Evolutionary conservation across 2,329 filamentous ascomycete species (phyloP).

Genomic region (Didymella segeticola): DNA sequence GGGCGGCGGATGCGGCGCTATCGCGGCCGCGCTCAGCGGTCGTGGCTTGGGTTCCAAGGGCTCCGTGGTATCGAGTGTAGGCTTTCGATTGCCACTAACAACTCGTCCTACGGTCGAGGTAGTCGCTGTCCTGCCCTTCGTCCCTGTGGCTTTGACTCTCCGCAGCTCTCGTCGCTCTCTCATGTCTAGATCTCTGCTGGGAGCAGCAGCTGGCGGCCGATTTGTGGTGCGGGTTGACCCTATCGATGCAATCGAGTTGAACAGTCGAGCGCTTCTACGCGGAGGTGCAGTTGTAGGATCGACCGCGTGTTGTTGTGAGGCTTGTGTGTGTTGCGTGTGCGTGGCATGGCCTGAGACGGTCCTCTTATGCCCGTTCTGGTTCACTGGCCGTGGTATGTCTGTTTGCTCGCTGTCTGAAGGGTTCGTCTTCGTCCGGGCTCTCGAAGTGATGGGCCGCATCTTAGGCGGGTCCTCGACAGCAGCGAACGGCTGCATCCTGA

Average conservation of each 20-base stretch:
- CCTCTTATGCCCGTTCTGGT: conserved; percentile 74
- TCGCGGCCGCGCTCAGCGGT: conserved; percentile 43
- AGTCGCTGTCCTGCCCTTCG: conserved; percentile 67
- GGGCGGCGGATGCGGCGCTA: conserved; percentile 33
- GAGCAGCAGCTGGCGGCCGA: conserved; percentile 66
- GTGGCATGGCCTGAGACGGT: conserved; percentile 83
- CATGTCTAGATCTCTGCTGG: conserved; percentile 60
- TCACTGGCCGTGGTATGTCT: conserved; percentile 46
- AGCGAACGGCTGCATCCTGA: conserved; percentile 43
- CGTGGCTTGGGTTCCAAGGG: conserved; percentile 68
- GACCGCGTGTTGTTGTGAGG: conserved; percentile 27
- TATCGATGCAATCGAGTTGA: conserved; percentile 60
- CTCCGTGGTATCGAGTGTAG: conserved; percentile 69
- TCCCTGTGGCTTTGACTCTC: conserved; percentile 79
- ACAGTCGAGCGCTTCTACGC: conserved; percentile 54
- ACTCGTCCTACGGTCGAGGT: conserved; percentile 80
- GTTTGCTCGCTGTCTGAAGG: conserved; percentile 49
- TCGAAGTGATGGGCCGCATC: conserved; percentile 50
- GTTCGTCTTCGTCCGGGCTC: conserved; percentile 48
- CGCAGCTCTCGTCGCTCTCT: conserved; percentile 77
- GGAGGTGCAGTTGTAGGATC: conserved; percentile 54
- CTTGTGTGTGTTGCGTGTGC: conserved; percentile 41
- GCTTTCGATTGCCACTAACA: conserved; percentile 89
- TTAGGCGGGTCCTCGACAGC: conserved; percentile 46
- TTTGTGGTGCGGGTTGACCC: conserved; percentile 68